Evolutionary conservation across 2,329 filamentous ascomycete genomes (phyloP).

Genomic region (Arachnomyces sp.): DNA sequence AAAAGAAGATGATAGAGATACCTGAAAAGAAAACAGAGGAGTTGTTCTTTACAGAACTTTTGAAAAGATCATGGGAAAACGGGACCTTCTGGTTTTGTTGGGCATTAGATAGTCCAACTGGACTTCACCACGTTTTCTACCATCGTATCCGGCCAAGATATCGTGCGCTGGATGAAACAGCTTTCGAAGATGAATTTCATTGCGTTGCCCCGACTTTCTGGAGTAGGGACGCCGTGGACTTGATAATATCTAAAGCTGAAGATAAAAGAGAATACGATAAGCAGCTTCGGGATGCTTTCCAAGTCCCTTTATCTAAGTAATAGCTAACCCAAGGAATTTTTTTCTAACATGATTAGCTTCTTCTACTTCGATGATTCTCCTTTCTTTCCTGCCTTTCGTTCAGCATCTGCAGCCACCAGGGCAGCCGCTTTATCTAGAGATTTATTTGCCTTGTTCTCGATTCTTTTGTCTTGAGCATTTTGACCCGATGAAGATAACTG

Average conservation of each 20-base stretch:
- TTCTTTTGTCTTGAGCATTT: conserved; percentile 5
- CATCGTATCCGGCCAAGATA: too few species aligned
- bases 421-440: conserved; percentile 2
- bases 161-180: too few species aligned
- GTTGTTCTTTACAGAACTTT: conserved; percentile 1
- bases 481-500: conserved; percentile 5
- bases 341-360: too few species aligned
- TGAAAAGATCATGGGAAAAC: too few species aligned
- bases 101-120: too few species aligned
- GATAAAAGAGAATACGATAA: too few species aligned
- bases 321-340: too few species aligned
- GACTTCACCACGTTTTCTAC: too few species aligned
- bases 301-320: background rate
- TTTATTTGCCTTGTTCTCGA: conserved; percentile 4
- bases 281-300: background rate
- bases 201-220: too few species aligned
- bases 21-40: background rate
- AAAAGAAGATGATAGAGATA: background rate
- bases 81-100: too few species aligned
- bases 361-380: background rate
- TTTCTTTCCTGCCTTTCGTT: background rate
- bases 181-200: background rate
- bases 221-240: too few species aligned
- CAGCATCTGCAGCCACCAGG: background rate
- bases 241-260: too few species aligned